Conservation (phyloP, 495 filamentous ascomycete genomes). For the Penicillium cataractarum region DNA sequence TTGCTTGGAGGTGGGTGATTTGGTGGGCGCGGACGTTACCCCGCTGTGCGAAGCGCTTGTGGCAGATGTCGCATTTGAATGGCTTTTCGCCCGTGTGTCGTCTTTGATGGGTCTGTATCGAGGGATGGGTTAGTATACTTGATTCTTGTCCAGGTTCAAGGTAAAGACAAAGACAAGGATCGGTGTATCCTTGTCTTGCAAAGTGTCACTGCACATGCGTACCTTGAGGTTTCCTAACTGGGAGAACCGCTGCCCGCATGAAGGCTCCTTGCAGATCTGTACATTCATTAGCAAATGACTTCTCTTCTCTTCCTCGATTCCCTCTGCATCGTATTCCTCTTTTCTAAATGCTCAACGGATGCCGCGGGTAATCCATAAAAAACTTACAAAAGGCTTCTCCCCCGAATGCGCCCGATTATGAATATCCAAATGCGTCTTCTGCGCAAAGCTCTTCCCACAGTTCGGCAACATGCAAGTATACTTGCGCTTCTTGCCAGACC, state of each 20-base stretch:
- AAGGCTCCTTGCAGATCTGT: slow-evolving; percentile 72
- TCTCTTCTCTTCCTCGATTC: no score
- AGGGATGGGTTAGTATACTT: neutral
- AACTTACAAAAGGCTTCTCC: slow-evolving; percentile 86
- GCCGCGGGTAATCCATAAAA: no score
- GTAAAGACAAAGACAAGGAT: neutral
- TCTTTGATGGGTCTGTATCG: slow-evolving; percentile 74
- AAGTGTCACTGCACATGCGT: slow-evolving; percentile 22
- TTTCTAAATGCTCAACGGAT: no score
- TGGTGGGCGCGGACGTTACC: slow-evolving; percentile 88
- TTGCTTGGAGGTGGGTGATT: slow-evolving; percentile 75
- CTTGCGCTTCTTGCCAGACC: slow-evolving; percentile 49
- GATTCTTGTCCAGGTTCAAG: neutral
- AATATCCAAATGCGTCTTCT: slow-evolving; percentile 94
- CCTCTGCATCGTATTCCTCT: no score
- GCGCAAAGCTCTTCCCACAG: slow-evolving; percentile 82
- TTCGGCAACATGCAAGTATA: slow-evolving; percentile 76
- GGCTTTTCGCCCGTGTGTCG: slow-evolving; percentile 88
- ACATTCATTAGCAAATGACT: slow-evolving; percentile 7
- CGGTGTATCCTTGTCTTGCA: neutral
- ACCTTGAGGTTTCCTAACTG: slow-evolving; percentile 90
- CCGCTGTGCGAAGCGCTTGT: slow-evolving; percentile 79
- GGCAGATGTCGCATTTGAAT: slow-evolving; percentile 80
- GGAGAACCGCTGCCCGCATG: slow-evolving; percentile 81
- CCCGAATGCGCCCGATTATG: slow-evolving; percentile 90